phyloP scores from a whole-genome alignment of 495 filamentous ascomycete species.

The Neurospora africana region DNA sequence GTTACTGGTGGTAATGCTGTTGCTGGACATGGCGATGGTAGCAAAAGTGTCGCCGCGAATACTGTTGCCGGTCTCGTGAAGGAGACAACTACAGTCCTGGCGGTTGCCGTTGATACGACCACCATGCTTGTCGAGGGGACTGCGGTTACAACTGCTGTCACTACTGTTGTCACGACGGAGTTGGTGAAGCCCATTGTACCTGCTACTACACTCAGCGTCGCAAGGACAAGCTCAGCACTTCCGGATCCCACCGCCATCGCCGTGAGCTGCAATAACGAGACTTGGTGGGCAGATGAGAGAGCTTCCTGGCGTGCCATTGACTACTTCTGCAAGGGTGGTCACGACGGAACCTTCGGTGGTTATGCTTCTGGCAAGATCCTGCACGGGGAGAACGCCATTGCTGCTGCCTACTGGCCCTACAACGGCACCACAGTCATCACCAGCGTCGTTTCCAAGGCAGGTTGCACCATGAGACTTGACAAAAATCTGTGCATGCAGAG shows the following conservation, averaged over 20 bases:
- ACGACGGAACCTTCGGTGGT: background rate
- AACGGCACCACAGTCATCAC: background rate
- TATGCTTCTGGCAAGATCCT: background rate
- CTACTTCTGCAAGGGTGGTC: background rate
- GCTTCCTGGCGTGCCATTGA: background rate
- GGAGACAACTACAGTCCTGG: background rate
- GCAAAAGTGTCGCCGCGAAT: background rate
- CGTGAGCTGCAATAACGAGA: background rate
- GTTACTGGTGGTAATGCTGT: background rate
- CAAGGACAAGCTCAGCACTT: background rate
- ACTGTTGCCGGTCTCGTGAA: background rate
- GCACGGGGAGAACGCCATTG: background rate
- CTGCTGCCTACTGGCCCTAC: background rate
- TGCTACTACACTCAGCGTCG: background rate
- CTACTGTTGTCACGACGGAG: background rate
- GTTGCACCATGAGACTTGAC: background rate
- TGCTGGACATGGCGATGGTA: background rate
- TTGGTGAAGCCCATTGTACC: background rate
- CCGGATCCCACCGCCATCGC: background rate
- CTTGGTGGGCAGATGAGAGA: background rate
- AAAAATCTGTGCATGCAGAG: background rate
- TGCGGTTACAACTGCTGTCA: background rate
- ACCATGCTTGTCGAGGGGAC: background rate
- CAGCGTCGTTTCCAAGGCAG: background rate
- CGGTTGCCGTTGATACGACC: background rate